These are phyloP conservation scores for Letharia columbiana DNA, from an alignment of 495 filamentous ascomycete species.

Conservation along the genomic window DNA sequence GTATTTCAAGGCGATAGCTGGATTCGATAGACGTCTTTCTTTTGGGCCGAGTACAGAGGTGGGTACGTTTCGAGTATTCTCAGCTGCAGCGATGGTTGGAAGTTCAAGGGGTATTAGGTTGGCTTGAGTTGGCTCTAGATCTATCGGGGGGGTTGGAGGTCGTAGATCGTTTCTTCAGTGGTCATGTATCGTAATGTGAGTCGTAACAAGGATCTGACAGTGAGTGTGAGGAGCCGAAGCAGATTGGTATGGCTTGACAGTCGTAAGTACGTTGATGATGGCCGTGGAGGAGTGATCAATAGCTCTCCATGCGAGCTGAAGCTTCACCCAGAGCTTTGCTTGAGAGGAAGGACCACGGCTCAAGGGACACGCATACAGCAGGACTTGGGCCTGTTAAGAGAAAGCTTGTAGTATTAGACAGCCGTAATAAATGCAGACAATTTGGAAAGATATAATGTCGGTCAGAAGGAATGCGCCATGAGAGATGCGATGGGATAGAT, in stretches of 20 bases:
- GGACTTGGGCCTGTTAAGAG: no score
- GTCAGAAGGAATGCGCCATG: constrained; percentile 6
- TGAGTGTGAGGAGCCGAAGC: constrained; percentile 12
- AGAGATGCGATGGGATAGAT: neutral
- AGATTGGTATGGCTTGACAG: constrained; percentile 7
- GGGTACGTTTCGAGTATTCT: neutral
- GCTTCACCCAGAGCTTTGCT: constrained; percentile 8
- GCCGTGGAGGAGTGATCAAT: constrained; percentile 9
- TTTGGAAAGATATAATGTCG: neutral
- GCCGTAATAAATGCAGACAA: constrained; percentile 1
- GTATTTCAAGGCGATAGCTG: neutral
- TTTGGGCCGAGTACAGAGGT: constrained; percentile 7
- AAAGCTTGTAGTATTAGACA: neutral
- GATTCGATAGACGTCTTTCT: neutral
- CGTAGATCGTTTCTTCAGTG: constrained; percentile 22
- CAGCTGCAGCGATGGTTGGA: constrained; percentile 3
- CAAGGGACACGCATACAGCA: constrained; percentile 1
- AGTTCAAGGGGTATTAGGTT: constrained; percentile 5
- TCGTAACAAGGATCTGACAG: constrained; percentile 14
- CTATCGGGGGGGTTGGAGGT: constrained; percentile 16
- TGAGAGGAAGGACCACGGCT: neutral
- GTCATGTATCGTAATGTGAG: constrained; percentile 16
- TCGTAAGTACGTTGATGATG: constrained; percentile 10
- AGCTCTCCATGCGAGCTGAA: constrained; percentile 14
- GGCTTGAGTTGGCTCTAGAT: constrained; percentile 1